These are phyloP conservation scores for Lachnellula subtilissima DNA, from an alignment of 2,329 filamentous ascomycete species.

Conservation along the genomic window DNA sequence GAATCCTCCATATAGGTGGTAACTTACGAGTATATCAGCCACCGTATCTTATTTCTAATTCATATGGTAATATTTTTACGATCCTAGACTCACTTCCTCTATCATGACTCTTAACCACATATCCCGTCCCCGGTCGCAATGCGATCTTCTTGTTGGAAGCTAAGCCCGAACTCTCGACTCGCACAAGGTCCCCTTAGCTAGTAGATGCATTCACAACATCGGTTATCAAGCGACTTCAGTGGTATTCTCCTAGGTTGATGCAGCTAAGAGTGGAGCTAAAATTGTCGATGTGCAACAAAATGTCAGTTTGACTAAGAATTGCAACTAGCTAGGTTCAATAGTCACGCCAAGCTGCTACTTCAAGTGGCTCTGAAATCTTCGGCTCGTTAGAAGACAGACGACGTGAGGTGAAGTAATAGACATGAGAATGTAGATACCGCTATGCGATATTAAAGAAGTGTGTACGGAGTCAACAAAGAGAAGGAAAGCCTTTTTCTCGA, in stretches of 20 bases:
- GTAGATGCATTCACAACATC: neutral
- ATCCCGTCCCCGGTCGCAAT: too few species aligned
- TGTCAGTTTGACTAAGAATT: neutral
- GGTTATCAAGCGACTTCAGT: neutral
- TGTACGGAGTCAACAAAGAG: neutral
- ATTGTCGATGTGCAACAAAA: neutral
- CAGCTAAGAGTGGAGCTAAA: neutral
- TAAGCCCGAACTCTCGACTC: too few species aligned
- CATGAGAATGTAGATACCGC: neutral
- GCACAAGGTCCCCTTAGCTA: too few species aligned
- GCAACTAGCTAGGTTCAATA: neutral
- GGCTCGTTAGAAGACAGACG: neutral
- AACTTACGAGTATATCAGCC: too few species aligned
- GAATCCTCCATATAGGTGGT: too few species aligned
- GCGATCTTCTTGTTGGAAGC: too few species aligned
- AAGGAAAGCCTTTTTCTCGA: neutral
- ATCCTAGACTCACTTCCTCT: too few species aligned
- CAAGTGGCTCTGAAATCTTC: neutral
- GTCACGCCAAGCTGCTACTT: neutral
- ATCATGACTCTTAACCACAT: too few species aligned
- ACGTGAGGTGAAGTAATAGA: neutral
- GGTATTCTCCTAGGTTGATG: neutral
- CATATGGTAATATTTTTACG: too few species aligned
- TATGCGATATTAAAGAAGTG: neutral
- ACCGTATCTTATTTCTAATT: too few species aligned